Evolutionary conservation across 179 eudicot species (phyloP).

Genomic region (Silene noctiflora): DNA sequence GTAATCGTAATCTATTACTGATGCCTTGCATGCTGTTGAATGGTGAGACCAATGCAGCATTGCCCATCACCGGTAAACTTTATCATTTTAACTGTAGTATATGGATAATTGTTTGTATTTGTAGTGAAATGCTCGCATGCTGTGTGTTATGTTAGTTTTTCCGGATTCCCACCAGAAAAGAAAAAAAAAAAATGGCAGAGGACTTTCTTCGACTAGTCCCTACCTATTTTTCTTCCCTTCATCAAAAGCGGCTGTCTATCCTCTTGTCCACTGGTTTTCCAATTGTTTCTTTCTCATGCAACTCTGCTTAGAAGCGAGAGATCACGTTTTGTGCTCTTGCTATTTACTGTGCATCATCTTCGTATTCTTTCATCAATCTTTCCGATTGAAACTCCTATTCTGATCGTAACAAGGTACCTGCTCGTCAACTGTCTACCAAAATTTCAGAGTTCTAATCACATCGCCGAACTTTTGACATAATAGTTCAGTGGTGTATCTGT

Average conservation of each 20-base stretch:
- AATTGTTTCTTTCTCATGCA: not conserved
- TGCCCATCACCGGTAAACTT: not conserved
- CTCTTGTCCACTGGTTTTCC: not conserved
- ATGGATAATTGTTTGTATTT: not conserved
- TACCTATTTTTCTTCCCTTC: too few species aligned
- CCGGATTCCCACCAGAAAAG: not conserved
- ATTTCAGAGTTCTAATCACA: not conserved
- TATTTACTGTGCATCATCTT: not conserved
- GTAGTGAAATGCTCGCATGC: not conserved
- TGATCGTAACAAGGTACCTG: not conserved
- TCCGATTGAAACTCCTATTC: too few species aligned
- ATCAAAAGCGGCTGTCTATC: too few species aligned
- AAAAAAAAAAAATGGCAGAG: too few species aligned
- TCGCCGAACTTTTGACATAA: not conserved
- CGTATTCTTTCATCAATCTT: too few species aligned
- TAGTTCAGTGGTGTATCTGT: not conserved
- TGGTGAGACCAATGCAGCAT: not conserved
- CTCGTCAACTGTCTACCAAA: not conserved
- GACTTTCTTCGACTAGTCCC: not conserved
- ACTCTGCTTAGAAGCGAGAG: not conserved
- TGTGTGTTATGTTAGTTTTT: not conserved
- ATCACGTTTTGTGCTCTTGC: not conserved
- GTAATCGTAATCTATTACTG: not conserved
- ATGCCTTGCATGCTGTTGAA: not conserved
- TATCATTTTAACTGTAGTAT: not conserved